phyloP scores from a whole-genome alignment of 2,329 filamentous ascomycete genomes.

The Alternaria brassicae region DNA sequence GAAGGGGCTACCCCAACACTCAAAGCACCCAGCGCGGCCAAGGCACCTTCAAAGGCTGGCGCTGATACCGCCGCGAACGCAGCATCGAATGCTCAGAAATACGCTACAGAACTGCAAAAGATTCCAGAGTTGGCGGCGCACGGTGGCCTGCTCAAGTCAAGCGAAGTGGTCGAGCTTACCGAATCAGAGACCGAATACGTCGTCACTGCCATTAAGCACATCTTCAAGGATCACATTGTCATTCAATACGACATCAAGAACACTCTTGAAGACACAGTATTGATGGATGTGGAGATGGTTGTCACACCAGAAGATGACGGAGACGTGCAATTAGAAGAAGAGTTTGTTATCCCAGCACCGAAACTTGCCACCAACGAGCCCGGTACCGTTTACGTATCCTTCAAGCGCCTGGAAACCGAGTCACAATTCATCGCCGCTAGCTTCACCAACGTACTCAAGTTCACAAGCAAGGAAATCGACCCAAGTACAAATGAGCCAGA shows the following conservation, averaged over 20 bases:
- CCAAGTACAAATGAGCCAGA: slow-evolving; percentile 92
- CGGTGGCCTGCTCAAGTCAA: slow-evolving; percentile 91
- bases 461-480: slow-evolving; percentile 97
- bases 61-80: slow-evolving; percentile 79
- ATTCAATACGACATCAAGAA: slow-evolving; percentile 98
- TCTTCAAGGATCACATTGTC: slow-evolving; percentile 97
- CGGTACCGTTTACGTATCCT: slow-evolving; percentile 93
- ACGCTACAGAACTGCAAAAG: slow-evolving; percentile 82
- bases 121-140: slow-evolving; percentile 93
- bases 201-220: slow-evolving; percentile 90
- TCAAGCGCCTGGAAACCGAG: slow-evolving; percentile 82
- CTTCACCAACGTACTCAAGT: slow-evolving; percentile 93
- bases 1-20: slow-evolving; percentile 90
- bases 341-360: slow-evolving; percentile 90
- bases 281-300: slow-evolving; percentile 64
- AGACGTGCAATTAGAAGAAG: slow-evolving; percentile 73
- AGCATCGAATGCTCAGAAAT: slow-evolving; percentile 83
- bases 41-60: slow-evolving; percentile 70
- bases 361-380: slow-evolving; percentile 84
- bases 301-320: slow-evolving; percentile 87
- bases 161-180: slow-evolving; percentile 83
- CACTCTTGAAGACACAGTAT: slow-evolving; percentile 80
- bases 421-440: slow-evolving; percentile 77
- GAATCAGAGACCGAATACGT: slow-evolving; percentile 98
- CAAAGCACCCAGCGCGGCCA: slow-evolving; percentile 88